Conservation (phyloP, 2,329 filamentous ascomycete genomes). For the Venturia asperata region DNA sequence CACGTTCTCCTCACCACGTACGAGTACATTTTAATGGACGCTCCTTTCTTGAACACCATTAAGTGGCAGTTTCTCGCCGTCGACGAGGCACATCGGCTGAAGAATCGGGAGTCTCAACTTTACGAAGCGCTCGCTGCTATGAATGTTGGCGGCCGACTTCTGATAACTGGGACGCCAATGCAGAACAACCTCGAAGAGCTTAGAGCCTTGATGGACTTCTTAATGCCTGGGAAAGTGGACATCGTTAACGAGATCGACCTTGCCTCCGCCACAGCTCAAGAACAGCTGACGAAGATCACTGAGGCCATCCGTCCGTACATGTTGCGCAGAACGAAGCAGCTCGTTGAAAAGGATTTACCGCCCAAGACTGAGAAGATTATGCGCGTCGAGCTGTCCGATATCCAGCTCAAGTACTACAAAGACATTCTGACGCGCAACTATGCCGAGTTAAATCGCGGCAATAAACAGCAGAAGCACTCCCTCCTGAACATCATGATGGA, state of each 20-base stretch:
- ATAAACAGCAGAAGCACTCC: slow-evolving; percentile 86
- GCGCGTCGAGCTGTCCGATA: slow-evolving; percentile 90
- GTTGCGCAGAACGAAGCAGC: slow-evolving; percentile 91
- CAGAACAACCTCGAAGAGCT: slow-evolving; percentile 95
- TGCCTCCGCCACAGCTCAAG: slow-evolving; percentile 71
- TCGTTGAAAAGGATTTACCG: slow-evolving; percentile 91
- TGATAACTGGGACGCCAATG: slow-evolving; percentile 95
- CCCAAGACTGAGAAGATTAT: slow-evolving; percentile 99
- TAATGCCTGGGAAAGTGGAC: slow-evolving; percentile 87
- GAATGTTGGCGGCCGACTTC: slow-evolving; percentile 75
- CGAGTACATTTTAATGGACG: slow-evolving; percentile 86
- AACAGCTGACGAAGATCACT: slow-evolving; percentile 80
- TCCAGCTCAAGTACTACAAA: slow-evolving; percentile 97
- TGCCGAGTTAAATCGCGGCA: slow-evolving; percentile 79
- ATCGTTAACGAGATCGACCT: slow-evolving; percentile 92
- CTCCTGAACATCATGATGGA: slow-evolving; percentile 99
- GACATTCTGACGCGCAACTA: slow-evolving; percentile 98
- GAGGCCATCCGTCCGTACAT: slow-evolving; percentile 88
- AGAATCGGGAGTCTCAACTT: slow-evolving; percentile 91
- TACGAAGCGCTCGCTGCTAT: slow-evolving; percentile 82
- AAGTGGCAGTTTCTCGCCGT: slow-evolving; percentile 98
- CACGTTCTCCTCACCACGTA: slow-evolving; percentile 97
- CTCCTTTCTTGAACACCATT: slow-evolving; percentile 75
- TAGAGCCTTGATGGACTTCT: slow-evolving; percentile 86
- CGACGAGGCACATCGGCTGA: slow-evolving; percentile 92